Evolutionary conservation across 352 stramenopile genomes (phyloP), one percentile per base, ranked within the genome.

Genomic region (Pythium plurisporium): DNA sequence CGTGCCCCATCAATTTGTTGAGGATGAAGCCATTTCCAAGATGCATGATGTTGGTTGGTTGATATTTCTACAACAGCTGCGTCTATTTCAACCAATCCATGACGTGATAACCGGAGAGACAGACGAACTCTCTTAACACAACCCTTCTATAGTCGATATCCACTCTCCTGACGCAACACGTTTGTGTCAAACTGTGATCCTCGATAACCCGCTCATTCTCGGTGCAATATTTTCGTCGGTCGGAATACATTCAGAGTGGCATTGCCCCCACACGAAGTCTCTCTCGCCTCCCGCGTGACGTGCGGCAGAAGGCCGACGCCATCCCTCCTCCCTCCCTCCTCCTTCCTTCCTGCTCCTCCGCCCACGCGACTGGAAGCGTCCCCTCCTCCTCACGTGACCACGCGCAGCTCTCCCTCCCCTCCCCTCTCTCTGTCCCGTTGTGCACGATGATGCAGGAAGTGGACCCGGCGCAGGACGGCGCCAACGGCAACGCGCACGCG

Each of bases 251-350:
- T 55, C 48, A 55, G 48, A 33, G 11, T 7, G 23, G 10, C 22
- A 9, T 7, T 10, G 44, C 44, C 44, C 15, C 26, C 22, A 48
- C 15, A 22, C n/a, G n/a, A n/a, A n/a, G n/a, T n/a, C n/a, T 38
- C 27, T 47, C 10, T 51, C 27, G 26, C 44, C 45, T 41, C 29
- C 26, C 14, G 30, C 41, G 41, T 65, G 59, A 65, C 59, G 59
- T 65, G 59, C 59, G 59, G 59, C 51, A 66, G 59, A 66, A 66
- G 59, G 38, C n/a, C 38, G 38, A 27, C 38, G n/a, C 38, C 25
- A 36, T 26, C 33, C 54, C 5, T 38, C 37, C 44, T 14, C 55
- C 20, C 56, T 25, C 22, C n/a, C 42, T 38, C 25, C 40, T 42
- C 36, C 30, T 4, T 43, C 37, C 29, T 26, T 30, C 38, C 41